These are phyloP conservation scores for Curvularia sp. DNA, from an alignment of 2,329 filamentous ascomycete genomes.

Conservation along the genomic window DNA sequence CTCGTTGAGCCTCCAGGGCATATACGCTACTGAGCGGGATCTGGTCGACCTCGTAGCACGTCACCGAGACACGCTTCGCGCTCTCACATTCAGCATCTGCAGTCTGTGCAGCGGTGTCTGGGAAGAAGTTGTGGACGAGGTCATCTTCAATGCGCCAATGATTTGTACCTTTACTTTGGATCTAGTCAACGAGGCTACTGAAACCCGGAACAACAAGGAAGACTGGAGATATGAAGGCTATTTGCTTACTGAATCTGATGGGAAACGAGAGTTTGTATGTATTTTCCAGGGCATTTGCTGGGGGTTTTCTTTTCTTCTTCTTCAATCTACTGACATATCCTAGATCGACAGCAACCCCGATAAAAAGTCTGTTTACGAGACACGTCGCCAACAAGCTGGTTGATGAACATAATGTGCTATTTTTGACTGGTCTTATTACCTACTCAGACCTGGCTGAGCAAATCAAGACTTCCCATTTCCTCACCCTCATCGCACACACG, in stretches of 20 bases:
- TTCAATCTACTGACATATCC: background rate
- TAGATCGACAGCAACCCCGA: constrained; percentile 14
- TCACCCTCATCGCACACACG: background rate
- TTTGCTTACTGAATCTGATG: constrained; percentile 9
- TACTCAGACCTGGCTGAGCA: background rate
- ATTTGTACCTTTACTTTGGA: constrained; percentile 30
- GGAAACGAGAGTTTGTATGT: constrained; percentile 28
- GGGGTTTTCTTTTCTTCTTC: background rate
- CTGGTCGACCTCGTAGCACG: constrained; percentile 28
- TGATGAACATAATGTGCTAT: background rate
- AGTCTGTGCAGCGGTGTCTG: constrained; percentile 31
- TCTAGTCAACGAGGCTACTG: constrained; percentile 32
- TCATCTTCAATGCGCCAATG: constrained; percentile 26
- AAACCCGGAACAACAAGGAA: constrained; percentile 3
- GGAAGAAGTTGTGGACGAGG: constrained; percentile 39
- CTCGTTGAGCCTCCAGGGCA: constrained; percentile 29
- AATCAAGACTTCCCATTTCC: background rate
- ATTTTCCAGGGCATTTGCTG: background rate
- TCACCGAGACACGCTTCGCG: constrained; percentile 30
- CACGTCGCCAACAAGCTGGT: too few relatives aligned
- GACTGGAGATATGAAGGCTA: constrained; percentile 23
- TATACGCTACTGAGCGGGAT: constrained; percentile 28
- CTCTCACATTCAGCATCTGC: constrained; percentile 23
- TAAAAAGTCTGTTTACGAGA: constrained; percentile 13
- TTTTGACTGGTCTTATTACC: background rate